Conservation (phyloP, 1,284 basidiomycete genomes). For the Moesziomyces antarcticus region DNA sequence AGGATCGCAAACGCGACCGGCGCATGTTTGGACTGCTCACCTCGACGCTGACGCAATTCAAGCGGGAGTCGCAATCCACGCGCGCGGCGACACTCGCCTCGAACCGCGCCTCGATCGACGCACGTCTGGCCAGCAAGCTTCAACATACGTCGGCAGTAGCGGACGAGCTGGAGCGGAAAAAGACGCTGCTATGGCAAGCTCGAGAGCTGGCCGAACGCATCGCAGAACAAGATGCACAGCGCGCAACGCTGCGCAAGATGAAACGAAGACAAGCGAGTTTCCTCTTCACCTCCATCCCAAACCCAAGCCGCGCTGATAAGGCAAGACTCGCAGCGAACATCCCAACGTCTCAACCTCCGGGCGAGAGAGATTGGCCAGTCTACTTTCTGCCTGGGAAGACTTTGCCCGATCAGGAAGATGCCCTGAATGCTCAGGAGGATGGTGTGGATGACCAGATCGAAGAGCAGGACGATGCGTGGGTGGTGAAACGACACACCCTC, state of each 20-base stretch:
- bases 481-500: background rate
- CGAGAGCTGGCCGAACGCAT: slow-evolving; percentile 23
- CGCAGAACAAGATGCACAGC: slow-evolving; percentile 15
- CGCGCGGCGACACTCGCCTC: slow-evolving; percentile 2
- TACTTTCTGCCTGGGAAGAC: slow-evolving; percentile 37
- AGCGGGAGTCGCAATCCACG: slow-evolving; percentile 24
- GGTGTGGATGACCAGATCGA: slow-evolving; percentile 41
- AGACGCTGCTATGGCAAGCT: slow-evolving; percentile 20
- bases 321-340: slow-evolving; percentile 11
- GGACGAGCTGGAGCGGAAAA: background rate
- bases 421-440: slow-evolving; percentile 39
- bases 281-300: slow-evolving; percentile 15
- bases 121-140: slow-evolving; percentile 10
- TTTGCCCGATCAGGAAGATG: slow-evolving; percentile 36
- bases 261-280: slow-evolving; percentile 38
- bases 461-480: slow-evolving; percentile 20
- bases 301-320: background rate
- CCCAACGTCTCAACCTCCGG: slow-evolving; percentile 1
- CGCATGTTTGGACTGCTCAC: slow-evolving; percentile 32
- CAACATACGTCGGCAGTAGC: background rate
- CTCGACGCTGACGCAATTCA: slow-evolving; percentile 30
- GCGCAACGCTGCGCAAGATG: slow-evolving; percentile 15
- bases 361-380: slow-evolving; percentile 1
- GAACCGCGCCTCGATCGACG: slow-evolving; percentile 19
- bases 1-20: slow-evolving; percentile 14